These are phyloP conservation scores for Ceratocystis albifundus DNA, from an alignment of 2,329 filamentous ascomycete genomes.

Conservation along the genomic window DNA sequence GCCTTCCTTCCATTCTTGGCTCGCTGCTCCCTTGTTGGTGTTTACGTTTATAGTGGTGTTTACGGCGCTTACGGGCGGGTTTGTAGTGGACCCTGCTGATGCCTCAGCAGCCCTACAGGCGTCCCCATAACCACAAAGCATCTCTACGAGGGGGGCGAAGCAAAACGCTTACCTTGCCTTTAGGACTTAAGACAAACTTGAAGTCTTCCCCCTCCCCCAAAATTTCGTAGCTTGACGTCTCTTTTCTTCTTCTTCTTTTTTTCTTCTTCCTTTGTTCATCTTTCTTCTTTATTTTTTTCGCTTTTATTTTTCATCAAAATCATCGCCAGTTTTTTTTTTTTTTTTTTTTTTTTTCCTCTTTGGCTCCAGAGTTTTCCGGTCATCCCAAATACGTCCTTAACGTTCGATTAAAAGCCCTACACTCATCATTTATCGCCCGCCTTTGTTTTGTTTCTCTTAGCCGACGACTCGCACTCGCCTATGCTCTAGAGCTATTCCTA, in stretches of 20 bases:
- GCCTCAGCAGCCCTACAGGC: neutral
- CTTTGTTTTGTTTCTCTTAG: neutral
- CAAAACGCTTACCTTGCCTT: neutral
- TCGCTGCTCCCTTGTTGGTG: neutral
- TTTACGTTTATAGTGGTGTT: neutral
- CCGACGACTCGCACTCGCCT: neutral
- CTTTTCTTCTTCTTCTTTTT: neutral
- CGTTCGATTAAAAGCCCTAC: neutral
- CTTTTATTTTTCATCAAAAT: constrained; percentile 6
- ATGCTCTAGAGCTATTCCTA: neutral
- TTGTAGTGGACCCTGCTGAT: neutral
- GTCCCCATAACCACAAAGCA: neutral
- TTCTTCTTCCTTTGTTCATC: neutral
- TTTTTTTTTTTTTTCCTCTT: neutral
- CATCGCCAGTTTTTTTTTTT: constrained; percentile 1
- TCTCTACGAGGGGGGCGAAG: neutral
- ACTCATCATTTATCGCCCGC: neutral
- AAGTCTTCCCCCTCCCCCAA: constrained; percentile 1
- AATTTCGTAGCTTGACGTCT: neutral
- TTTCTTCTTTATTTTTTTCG: constrained; percentile 16
- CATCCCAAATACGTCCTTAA: neutral
- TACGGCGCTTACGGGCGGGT: neutral
- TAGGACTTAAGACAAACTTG: neutral
- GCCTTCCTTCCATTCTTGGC: constrained; percentile 13
- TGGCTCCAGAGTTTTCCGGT: neutral